These are phyloP conservation scores for Anaeromyces robustus DNA, from an alignment of 192 early-diverging fungal species.

Conservation along the genomic window DNA sequence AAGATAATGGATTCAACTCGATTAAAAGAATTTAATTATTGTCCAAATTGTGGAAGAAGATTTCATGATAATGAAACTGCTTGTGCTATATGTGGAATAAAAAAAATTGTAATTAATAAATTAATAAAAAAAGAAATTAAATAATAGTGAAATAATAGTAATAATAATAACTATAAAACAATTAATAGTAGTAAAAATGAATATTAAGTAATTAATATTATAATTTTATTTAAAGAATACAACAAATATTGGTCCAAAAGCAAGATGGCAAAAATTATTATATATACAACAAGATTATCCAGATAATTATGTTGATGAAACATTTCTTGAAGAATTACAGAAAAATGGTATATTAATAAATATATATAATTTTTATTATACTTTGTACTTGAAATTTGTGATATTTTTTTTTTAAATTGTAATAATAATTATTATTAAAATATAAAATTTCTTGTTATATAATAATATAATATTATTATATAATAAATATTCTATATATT, in stretches of 20 bases:
- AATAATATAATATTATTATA: too few relatives aligned
- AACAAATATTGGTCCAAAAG: not conserved
- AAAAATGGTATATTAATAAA: conserved; percentile 53
- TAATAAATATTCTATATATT: too few relatives aligned
- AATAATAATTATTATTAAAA: too few relatives aligned
- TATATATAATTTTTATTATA: conserved; percentile 2
- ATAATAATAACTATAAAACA: too few relatives aligned
- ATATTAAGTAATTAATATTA: too few relatives aligned
- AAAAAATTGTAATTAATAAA: not conserved
- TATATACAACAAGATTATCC: conserved; percentile 79
- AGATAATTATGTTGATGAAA: conserved; percentile 80
- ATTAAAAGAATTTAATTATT: not conserved
- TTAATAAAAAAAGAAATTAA: too few relatives aligned
- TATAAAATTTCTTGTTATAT: too few relatives aligned
- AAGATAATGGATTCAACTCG: not conserved
- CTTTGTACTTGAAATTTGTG: too few relatives aligned
- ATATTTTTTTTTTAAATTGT: too few relatives aligned
- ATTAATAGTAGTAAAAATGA: too few relatives aligned
- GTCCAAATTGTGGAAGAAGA: not conserved
- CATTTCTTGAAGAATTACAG: conserved; percentile 73
- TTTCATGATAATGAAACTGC: not conserved
- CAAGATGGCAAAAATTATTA: conserved; percentile 46
- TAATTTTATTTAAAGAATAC: not conserved
- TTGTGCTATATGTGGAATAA: not conserved
- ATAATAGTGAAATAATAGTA: too few relatives aligned